Percentiles rank a stretch among this genome's conserved stretches.
Conservation (phyloP, 2,329 filamentous ascomycete species). For the Beauveria medogensis region DNA sequence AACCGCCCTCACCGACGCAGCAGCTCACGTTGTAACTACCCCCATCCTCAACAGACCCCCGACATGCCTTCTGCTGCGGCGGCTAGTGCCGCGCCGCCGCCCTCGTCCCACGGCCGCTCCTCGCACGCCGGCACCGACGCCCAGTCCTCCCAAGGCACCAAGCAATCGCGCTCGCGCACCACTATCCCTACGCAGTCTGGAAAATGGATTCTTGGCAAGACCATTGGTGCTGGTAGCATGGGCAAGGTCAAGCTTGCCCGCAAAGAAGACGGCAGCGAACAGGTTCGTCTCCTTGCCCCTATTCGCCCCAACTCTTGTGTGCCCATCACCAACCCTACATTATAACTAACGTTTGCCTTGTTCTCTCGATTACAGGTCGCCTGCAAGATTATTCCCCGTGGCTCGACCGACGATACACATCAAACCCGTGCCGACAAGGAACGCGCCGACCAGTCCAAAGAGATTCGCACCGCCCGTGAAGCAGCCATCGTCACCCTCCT, state of each 20-base stretch:
- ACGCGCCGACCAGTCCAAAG: constrained; percentile 90
- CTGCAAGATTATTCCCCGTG: constrained; percentile 92
- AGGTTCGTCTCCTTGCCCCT: constrained; percentile 47
- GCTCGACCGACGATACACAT: constrained; percentile 78
- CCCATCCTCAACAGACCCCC: constrained; percentile 23
- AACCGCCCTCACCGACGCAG: constrained; percentile 36
- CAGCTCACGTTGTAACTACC: constrained; percentile 40
- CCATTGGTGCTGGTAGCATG: constrained; percentile 96
- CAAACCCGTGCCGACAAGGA: constrained; percentile 66
- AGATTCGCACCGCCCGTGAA: constrained; percentile 88
- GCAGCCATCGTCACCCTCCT: constrained; percentile 93
- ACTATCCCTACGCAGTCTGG: constrained; percentile 86
- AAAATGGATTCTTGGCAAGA: constrained; percentile 93
- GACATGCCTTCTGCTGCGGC: constrained; percentile 42
- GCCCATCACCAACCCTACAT: constrained; percentile 6
- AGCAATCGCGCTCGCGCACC: constrained; percentile 56
- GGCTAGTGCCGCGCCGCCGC: constrained; percentile 44
- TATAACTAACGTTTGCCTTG: background rate
- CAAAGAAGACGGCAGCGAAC: constrained; percentile 81
- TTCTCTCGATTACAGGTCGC: constrained; percentile 58
- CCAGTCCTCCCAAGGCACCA: constrained; percentile 31
- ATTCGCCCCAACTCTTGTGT: background rate
- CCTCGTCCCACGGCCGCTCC: constrained; percentile 39
- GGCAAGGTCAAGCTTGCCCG: constrained; percentile 95
- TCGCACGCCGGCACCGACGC: constrained; percentile 31